These are phyloP conservation scores for Calonectria pauciramosa DNA, from an alignment of 2,329 filamentous ascomycete species.

Conservation along the genomic window DNA sequence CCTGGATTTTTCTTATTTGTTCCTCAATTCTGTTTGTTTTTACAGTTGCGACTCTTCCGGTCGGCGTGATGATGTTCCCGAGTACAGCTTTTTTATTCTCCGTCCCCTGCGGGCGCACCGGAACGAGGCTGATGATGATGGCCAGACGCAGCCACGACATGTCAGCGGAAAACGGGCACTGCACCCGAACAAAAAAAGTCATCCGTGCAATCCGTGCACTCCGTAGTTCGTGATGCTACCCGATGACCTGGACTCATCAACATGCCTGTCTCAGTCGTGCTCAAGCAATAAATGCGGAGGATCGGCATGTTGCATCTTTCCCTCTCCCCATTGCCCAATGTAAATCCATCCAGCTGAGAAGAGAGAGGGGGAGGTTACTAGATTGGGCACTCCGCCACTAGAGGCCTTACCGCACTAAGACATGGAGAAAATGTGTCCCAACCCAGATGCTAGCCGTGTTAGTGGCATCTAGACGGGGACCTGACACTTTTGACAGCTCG, in stretches of 20 bases:
- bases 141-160: background rate
- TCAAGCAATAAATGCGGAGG: background rate
- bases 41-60: background rate
- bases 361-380: background rate
- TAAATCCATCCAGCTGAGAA: background rate
- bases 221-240: background rate
- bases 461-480: background rate
- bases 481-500: background rate
- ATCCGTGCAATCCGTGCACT: background rate
- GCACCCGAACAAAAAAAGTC: background rate
- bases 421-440: background rate
- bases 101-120: background rate
- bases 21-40: background rate
- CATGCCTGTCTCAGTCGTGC: slow-evolving; percentile 8
- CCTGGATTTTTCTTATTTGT: background rate
- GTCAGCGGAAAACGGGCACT: background rate
- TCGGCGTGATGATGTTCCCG: background rate
- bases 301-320: background rate
- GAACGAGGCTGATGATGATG: background rate
- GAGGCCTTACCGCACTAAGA: slow-evolving; percentile 4
- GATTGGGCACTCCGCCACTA: slow-evolving; percentile 5
- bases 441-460: background rate
- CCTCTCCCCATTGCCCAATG: background rate
- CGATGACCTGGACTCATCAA: slow-evolving; percentile 9
- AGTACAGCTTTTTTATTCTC: background rate